Evolutionary conservation across 495 filamentous ascomycete species (phyloP).

Genomic region (Evansstolkia leycettana): DNA sequence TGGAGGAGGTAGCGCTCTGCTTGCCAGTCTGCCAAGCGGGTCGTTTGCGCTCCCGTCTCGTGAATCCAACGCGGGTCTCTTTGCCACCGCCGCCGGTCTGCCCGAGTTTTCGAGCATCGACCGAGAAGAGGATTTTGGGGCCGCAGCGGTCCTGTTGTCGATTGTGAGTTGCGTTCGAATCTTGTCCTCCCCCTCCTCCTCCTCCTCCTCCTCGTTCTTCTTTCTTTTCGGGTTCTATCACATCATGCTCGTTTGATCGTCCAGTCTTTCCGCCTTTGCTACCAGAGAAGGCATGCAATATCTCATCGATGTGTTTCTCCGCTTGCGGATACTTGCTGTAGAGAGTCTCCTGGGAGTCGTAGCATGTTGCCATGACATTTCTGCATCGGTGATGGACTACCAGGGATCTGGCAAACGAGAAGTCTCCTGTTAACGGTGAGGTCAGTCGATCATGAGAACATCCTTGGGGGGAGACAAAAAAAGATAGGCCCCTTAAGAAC

Average conservation of each 20-base stretch:
- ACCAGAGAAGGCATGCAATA: conserved; percentile 18
- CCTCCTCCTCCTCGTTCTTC: not conserved
- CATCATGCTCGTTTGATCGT: not conserved
- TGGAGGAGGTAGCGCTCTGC: not conserved
- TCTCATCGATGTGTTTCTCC: conserved; percentile 40
- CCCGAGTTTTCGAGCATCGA: conserved; percentile 66
- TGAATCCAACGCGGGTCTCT: conserved; percentile 23
- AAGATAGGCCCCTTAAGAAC: too few relatives aligned
- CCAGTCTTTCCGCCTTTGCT: not conserved
- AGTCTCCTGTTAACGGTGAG: conserved; percentile 42
- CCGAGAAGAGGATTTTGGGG: conserved; percentile 47
- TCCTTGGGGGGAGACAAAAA: too few relatives aligned
- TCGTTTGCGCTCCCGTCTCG: conserved; percentile 15
- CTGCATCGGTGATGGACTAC: conserved; percentile 57
- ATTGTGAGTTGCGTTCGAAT: not conserved
- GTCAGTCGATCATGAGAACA: too few relatives aligned
- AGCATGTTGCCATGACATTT: conserved; percentile 51
- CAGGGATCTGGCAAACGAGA: conserved; percentile 75
- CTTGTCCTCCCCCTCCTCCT: conserved; percentile 6
- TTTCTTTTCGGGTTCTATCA: not conserved
- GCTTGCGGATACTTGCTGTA: conserved; percentile 69
- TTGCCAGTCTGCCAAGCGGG: conserved; percentile 21
- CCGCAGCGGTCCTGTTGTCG: not conserved
- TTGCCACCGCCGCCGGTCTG: conserved; percentile 27
- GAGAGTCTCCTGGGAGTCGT: conserved; percentile 42